Evolutionary conservation across 148 eudicot species (phyloP).

Genomic region (Pouteria glomerata): DNA sequence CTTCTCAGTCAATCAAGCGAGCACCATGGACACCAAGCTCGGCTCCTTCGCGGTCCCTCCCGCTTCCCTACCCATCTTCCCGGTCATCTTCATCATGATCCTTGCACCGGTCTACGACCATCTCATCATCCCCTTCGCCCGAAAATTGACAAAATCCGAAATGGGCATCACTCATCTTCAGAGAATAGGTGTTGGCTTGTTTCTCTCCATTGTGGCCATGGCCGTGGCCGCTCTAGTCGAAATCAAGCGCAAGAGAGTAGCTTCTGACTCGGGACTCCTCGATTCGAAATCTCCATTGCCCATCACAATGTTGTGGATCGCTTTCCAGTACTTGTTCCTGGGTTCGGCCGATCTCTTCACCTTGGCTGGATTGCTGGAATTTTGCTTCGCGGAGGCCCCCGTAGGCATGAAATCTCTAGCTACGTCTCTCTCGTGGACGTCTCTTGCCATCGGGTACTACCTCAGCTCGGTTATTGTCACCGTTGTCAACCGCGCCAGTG

Average conservation of each 20-base stretch:
- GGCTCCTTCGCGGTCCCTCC: slow-evolving; percentile 69
- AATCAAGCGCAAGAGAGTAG: slow-evolving; percentile 48
- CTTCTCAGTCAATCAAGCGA: slow-evolving; percentile 80
- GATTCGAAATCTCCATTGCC: slow-evolving; percentile 42
- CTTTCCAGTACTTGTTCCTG: slow-evolving; percentile 56
- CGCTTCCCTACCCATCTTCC: slow-evolving; percentile 80
- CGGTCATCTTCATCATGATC: slow-evolving; percentile 55
- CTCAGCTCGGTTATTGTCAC: slow-evolving; percentile 61
- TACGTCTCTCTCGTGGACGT: slow-evolving; percentile 64
- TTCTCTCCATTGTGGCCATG: slow-evolving; percentile 60
- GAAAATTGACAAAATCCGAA: slow-evolving; percentile 58
- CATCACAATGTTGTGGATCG: slow-evolving; percentile 61
- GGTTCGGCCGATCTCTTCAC: slow-evolving; percentile 81
- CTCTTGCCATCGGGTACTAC: slow-evolving; percentile 65
- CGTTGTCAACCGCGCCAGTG: slow-evolving; percentile 43
- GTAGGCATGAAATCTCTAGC: slow-evolving; percentile 63
- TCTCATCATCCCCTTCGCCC: slow-evolving; percentile 56
- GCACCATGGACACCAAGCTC: slow-evolving; percentile 73
- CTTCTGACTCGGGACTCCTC: slow-evolving; percentile 14
- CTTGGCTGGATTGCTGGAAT: slow-evolving; percentile 69
- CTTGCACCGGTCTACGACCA: slow-evolving; percentile 71
- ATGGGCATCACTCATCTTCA: slow-evolving; percentile 72
- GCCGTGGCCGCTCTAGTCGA: slow-evolving; percentile 67
- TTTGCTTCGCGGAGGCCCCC: slow-evolving; percentile 78
- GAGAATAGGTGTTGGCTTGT: slow-evolving; percentile 57